Percentiles rank a stretch among this genome's conserved stretches.
Evolutionary conservation across 176 grass and related monocot genomes (phyloP).

Genomic region (Avena insularis): DNA sequence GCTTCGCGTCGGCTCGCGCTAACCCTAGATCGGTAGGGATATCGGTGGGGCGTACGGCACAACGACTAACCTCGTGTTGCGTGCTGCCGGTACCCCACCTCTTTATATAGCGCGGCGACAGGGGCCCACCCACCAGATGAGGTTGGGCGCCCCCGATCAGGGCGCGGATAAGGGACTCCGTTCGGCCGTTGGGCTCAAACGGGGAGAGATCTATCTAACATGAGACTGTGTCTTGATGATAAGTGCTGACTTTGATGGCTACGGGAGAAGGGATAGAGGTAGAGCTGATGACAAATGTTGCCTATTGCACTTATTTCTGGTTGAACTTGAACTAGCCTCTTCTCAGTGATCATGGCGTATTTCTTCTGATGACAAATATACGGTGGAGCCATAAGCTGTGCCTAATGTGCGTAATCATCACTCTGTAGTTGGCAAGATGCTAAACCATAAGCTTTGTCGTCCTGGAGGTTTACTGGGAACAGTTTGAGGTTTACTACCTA

Average conservation of each 20-base stretch:
- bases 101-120: too few relatives aligned
- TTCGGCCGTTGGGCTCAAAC: too few relatives aligned
- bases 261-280: slow-evolving; percentile 74
- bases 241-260: slow-evolving; percentile 83
- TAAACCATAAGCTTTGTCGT: background rate
- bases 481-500: background rate
- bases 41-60: too few relatives aligned
- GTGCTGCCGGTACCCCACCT: too few relatives aligned
- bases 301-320: background rate
- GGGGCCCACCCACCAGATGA: too few relatives aligned
- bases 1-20: too few relatives aligned
- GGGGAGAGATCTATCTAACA: too few relatives aligned
- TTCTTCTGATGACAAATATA: background rate
- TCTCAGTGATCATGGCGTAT: background rate
- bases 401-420: background rate
- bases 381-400: background rate
- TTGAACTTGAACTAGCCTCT: background rate
- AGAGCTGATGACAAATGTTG: slow-evolving; percentile 82
- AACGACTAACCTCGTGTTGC: too few relatives aligned
- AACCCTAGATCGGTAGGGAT: too few relatives aligned
- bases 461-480: background rate
- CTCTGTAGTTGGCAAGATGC: background rate
- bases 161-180: too few relatives aligned
- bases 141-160: too few relatives aligned
- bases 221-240: slow-evolving; percentile 66